A percentile compares a stretch with the other conserved stretches of the same genome.
phyloP scores from a whole-genome alignment of 331 rosid species.

The Pyrus hybrid region DNA sequence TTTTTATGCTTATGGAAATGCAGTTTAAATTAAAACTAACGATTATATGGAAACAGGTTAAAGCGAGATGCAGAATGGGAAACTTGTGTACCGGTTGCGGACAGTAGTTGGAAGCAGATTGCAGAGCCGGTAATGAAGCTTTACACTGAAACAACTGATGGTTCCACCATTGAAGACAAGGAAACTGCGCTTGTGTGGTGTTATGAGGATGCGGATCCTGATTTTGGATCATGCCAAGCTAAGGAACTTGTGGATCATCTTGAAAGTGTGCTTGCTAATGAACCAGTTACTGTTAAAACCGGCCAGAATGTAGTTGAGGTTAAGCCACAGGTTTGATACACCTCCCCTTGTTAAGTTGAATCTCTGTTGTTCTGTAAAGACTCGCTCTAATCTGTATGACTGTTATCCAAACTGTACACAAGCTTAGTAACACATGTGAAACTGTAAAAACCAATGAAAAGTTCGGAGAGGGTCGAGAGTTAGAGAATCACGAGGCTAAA shows the following conservation, averaged over 20 bases:
- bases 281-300: slow-evolving; percentile 68
- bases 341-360: background rate
- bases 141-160: slow-evolving; percentile 75
- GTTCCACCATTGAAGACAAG: slow-evolving; percentile 68
- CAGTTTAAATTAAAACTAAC: background rate
- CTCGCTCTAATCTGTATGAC: background rate
- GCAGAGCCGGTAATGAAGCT: slow-evolving; percentile 74
- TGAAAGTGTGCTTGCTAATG: slow-evolving; percentile 75
- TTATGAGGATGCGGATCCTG: slow-evolving; percentile 76
- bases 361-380: background rate
- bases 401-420: background rate
- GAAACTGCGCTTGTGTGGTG: slow-evolving; percentile 63
- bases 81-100: slow-evolving; percentile 35
- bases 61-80: slow-evolving; percentile 57
- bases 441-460: background rate
- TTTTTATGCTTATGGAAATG: background rate
- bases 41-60: slow-evolving; percentile 30
- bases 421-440: background rate
- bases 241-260: slow-evolving; percentile 81
- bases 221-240: slow-evolving; percentile 75
- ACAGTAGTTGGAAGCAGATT: slow-evolving; percentile 64
- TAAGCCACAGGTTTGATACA: slow-evolving; percentile 56
- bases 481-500: background rate
- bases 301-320: slow-evolving; percentile 62
- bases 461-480: background rate